These are phyloP conservation scores for Pseudogymnoascus sp. DNA, from an alignment of 2,329 filamentous ascomycete species.

Conservation along the genomic window DNA sequence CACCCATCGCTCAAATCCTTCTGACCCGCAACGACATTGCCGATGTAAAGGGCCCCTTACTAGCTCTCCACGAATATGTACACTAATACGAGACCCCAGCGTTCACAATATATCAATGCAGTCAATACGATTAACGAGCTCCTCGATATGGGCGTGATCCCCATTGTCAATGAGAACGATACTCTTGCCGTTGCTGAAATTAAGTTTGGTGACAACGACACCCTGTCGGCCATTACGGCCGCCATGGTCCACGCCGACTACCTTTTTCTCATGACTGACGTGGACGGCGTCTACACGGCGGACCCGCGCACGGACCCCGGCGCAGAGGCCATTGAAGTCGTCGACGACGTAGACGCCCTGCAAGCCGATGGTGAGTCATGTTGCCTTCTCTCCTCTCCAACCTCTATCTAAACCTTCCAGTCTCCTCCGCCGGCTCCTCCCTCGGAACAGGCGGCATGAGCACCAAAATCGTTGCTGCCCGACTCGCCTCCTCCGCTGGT, in stretches of 20 bases:
- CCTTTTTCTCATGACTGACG: slow-evolving; percentile 97
- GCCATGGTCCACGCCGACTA: slow-evolving; percentile 97
- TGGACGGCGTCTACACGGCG: slow-evolving; percentile 94
- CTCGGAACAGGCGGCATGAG: slow-evolving; percentile 95
- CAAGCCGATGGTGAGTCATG: slow-evolving; percentile 63
- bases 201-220: slow-evolving; percentile 99
- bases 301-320: slow-evolving; percentile 83
- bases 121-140: slow-evolving; percentile 91
- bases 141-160: slow-evolving; percentile 90
- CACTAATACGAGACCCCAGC: slow-evolving; percentile 38
- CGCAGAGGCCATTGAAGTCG: slow-evolving; percentile 83
- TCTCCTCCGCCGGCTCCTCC: slow-evolving; percentile 81
- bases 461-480: slow-evolving; percentile 92
- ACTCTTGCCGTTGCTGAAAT: slow-evolving; percentile 96
- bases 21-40: slow-evolving; percentile 94
- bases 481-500: slow-evolving; percentile 85
- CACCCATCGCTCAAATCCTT: slow-evolving; percentile 91
- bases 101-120: slow-evolving; percentile 90
- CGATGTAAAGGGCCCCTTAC: slow-evolving; percentile 53
- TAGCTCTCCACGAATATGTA: background rate
- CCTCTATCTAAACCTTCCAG: slow-evolving; percentile 34
- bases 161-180: slow-evolving; percentile 98
- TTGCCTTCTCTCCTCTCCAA: slow-evolving; percentile 14
- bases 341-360: slow-evolving; percentile 78
- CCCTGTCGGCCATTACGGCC: slow-evolving; percentile 89